A percentile compares a stretch with the other conserved stretches of the same genome.
Evolutionary conservation across 768 basidiomycete genomes (phyloP).

Genomic region (Tubosaeta sp.): DNA sequence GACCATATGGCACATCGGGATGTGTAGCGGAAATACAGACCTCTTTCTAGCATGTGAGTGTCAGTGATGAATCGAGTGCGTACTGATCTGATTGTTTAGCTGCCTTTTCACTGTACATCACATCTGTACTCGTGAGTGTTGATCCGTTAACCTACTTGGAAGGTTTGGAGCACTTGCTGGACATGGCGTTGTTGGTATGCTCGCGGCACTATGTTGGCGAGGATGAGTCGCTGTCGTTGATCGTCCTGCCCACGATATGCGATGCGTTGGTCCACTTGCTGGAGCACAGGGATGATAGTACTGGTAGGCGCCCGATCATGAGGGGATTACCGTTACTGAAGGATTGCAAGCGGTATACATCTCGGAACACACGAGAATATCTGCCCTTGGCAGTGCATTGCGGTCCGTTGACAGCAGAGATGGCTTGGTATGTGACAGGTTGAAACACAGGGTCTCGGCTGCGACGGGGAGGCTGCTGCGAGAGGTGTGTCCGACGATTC

Average conservation of each 20-base stretch:
- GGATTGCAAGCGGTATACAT: conserved; percentile 8
- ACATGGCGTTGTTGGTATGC: conserved; percentile 45
- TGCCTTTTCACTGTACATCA: conserved; percentile 43
- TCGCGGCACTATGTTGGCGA: conserved; percentile 42
- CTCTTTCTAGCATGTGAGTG: conserved; percentile 42
- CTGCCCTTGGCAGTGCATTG: conserved; percentile 40
- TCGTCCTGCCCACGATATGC: conserved; percentile 49
- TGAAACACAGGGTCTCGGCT: conserved; percentile 30
- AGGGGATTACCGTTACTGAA: not conserved
- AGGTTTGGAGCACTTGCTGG: conserved; percentile 42
- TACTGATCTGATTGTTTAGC: conserved; percentile 29
- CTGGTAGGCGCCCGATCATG: conserved; percentile 22
- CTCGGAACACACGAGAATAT: conserved; percentile 42
- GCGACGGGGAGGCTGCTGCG: conserved; percentile 25
- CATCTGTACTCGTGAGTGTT: conserved; percentile 21
- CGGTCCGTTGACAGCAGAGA: conserved; percentile 23
- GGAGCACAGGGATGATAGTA: conserved; percentile 16
- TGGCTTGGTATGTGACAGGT: conserved; percentile 13
- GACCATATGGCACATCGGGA: conserved; percentile 35
- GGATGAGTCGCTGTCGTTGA: conserved; percentile 47
- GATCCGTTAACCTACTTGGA: conserved; percentile 44
- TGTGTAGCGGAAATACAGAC: conserved; percentile 24
- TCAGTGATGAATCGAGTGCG: not conserved
- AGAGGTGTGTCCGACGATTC: conserved; percentile 18
- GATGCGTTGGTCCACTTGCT: conserved; percentile 41